Evolutionary conservation across 768 basidiomycete genomes (phyloP).

Genomic region (Mycena sanguinolenta): DNA sequence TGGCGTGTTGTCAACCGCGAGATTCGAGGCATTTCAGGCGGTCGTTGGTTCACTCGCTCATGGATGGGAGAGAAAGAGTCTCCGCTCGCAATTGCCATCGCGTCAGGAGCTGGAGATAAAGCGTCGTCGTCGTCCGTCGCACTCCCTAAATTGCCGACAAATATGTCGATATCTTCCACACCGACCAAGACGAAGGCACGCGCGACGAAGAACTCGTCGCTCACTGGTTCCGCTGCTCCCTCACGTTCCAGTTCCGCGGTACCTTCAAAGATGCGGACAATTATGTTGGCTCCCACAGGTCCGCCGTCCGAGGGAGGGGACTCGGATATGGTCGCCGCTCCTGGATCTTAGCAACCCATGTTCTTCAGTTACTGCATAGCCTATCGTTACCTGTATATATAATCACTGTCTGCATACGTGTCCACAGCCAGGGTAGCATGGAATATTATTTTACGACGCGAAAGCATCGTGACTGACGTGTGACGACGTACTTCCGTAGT

Average conservation of each 20-base stretch:
- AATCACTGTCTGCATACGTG: slow-evolving; percentile 8
- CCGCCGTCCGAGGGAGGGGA: slow-evolving; percentile 67
- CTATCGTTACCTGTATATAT: slow-evolving; percentile 21
- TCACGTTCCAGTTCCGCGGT: slow-evolving; percentile 71
- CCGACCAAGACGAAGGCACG: slow-evolving; percentile 60
- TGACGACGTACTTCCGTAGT: slow-evolving; percentile 19
- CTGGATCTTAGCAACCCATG: slow-evolving; percentile 40
- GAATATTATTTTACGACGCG: background rate
- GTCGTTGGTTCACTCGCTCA: slow-evolving; percentile 82
- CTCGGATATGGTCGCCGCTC: slow-evolving; percentile 54
- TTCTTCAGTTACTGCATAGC: slow-evolving; percentile 20
- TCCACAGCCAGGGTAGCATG: background rate
- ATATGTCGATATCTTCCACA: slow-evolving; percentile 60
- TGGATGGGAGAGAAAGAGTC: slow-evolving; percentile 92
- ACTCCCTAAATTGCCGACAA: slow-evolving; percentile 53
- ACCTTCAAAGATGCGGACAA: slow-evolving; percentile 78
- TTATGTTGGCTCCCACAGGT: slow-evolving; percentile 52
- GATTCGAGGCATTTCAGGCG: slow-evolving; percentile 85
- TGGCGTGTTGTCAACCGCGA: slow-evolving; percentile 85
- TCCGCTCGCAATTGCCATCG: slow-evolving; percentile 61
- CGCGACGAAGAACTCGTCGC: slow-evolving; percentile 55
- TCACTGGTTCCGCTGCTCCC: slow-evolving; percentile 63
- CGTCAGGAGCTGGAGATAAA: slow-evolving; percentile 46
- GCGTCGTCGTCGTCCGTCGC: slow-evolving; percentile 46
- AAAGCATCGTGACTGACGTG: background rate